Evolutionary conservation across 192 early-diverging fungal genomes (phyloP), one percentile per base, ranked within the genome.

Genomic region (Coemansia biformis): DNA sequence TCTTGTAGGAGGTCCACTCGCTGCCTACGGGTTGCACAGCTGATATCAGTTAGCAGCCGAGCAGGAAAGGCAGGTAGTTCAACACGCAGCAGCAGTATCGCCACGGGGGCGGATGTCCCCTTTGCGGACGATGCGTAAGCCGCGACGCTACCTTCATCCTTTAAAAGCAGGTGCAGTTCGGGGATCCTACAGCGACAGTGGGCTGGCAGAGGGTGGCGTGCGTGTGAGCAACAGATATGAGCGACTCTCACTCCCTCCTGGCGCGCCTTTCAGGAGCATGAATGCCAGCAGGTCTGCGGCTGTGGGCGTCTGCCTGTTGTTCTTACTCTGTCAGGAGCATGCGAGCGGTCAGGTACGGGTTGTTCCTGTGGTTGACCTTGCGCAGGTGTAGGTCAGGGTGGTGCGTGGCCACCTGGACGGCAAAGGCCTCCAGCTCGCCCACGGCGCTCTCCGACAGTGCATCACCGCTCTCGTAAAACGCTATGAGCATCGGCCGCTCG

Each of bases 271-370:
- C n/a, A n/a, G n/a, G n/a, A n/a, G n/a, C n/a, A n/a, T n/a, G n/a
- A n/a, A n/a, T n/a, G n/a, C n/a, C n/a, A n/a, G n/a, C n/a, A n/a
- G n/a, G n/a, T n/a, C n/a, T n/a, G n/a, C n/a, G n/a, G n/a, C n/a
- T n/a, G n/a, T n/a, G n/a, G n/a, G n/a, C n/a, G n/a, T n/a, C n/a
- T n/a, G n/a, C n/a, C n/a, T n/a, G n/a, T n/a, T n/a, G n/a, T 13
- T 24, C 64, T 59, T 60, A 51, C 65, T 31, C 45, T 29, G 38
- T 65, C 24, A 73, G 46, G 14, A 73, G 38, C 43, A 73, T 16
- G 14, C 69, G 69, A 2, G 62, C 62, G 13, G 69, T 65, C 53
- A 73, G 18, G 44, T 73, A 73, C n/a, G 61, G 61, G 37, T 29
- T 54, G 18, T 38, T 16, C 44, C 46, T 49, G 49, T 57, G 44